Percentiles rank a stretch among this genome's conserved stretches.
phyloP scores from a whole-genome alignment of 139 green algal genomes.

The Chlamydomonas schloesseri region DNA sequence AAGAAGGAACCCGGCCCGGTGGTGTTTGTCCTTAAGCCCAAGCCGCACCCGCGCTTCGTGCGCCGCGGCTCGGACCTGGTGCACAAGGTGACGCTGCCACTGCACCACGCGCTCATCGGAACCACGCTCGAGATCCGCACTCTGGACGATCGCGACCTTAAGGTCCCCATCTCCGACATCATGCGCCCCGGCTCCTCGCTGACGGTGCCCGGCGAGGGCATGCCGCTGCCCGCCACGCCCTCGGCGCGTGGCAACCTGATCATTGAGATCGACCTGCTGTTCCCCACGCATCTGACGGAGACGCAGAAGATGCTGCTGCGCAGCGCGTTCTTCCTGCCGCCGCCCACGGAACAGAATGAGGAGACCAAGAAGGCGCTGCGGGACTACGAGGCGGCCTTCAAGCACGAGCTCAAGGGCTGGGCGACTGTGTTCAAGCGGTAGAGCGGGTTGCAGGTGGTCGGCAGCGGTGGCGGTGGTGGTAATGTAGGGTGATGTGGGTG shows the following conservation, averaged over 20 bases:
- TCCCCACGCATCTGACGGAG: constrained; percentile 72
- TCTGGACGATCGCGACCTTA: constrained; percentile 68
- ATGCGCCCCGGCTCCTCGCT: constrained; percentile 69
- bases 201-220: constrained; percentile 65
- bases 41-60: constrained; percentile 71
- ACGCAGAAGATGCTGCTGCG: constrained; percentile 81
- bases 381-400: constrained; percentile 74
- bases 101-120: constrained; percentile 77
- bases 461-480: too few relatives aligned
- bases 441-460: neutral
- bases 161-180: constrained; percentile 74
- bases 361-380: constrained; percentile 69
- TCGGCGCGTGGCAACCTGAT: constrained; percentile 67
- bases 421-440: constrained; percentile 46
- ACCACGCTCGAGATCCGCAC: constrained; percentile 69
- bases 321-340: constrained; percentile 76
- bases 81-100: constrained; percentile 67
- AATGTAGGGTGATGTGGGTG: too few relatives aligned
- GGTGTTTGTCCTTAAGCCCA: constrained; percentile 72
- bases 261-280: constrained; percentile 79
- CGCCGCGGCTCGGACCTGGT: constrained; percentile 74
- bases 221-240: constrained; percentile 42
- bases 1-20: constrained; percentile 73
- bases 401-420: constrained; percentile 70
- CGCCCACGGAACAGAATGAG: constrained; percentile 44